Conservation (phyloP, 2,329 filamentous ascomycete genomes). For the Paradendryphiella salina region DNA sequence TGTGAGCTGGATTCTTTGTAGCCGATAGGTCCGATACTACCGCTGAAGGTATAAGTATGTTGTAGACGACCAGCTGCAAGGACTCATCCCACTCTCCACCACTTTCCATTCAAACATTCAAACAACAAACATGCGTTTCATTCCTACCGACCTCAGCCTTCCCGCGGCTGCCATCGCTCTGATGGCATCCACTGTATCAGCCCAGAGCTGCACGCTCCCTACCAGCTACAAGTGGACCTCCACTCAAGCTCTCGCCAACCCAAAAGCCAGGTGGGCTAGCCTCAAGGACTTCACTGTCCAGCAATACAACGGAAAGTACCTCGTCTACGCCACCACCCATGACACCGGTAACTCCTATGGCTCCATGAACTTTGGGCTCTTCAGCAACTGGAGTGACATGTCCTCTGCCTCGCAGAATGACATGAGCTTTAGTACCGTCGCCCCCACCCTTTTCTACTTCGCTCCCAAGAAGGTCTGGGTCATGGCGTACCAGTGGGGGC, state of each 20-base stretch:
- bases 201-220: constrained; percentile 55
- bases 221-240: constrained; percentile 61
- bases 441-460: constrained; percentile 67
- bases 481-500: constrained; percentile 68
- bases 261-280: constrained; percentile 58
- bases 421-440: constrained; percentile 56
- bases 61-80: neutral
- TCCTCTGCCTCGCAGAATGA: constrained; percentile 56
- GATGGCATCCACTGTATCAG: constrained; percentile 17
- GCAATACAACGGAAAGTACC: constrained; percentile 60
- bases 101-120: constrained; percentile 1
- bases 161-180: constrained; percentile 13
- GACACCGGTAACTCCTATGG: constrained; percentile 54
- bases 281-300: constrained; percentile 66
- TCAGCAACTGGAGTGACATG: constrained; percentile 60
- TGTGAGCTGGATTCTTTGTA: neutral
- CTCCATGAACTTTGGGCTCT: constrained; percentile 62
- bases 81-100: neutral
- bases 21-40: neutral
- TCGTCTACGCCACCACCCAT: constrained; percentile 62
- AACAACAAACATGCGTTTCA: constrained; percentile 12
- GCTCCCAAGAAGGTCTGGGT: constrained; percentile 64
- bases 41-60: constrained; percentile 10
- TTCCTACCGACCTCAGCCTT: constrained; percentile 9
- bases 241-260: constrained; percentile 55